A percentile compares a stretch with the other conserved stretches of the same genome.
phyloP scores from a whole-genome alignment of 2,329 filamentous ascomycete species.

The Pestalotiopsis sp. region DNA sequence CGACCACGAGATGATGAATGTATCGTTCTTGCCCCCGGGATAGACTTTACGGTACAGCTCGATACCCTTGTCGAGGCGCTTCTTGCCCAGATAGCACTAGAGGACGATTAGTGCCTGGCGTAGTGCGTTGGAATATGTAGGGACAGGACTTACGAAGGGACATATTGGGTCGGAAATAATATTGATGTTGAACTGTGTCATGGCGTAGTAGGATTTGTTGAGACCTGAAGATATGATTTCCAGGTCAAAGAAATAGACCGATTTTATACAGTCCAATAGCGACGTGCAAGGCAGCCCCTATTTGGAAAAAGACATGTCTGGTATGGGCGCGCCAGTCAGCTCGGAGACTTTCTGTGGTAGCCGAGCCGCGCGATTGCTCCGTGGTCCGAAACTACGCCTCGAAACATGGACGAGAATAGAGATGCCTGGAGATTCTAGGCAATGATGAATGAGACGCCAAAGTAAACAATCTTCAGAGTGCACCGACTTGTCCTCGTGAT shows the following conservation, averaged over 20 bases:
- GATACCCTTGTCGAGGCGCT: conserved; percentile 74
- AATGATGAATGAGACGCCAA: not conserved
- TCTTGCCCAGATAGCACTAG: conserved; percentile 79
- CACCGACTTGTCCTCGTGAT: not conserved
- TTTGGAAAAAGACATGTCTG: not conserved
- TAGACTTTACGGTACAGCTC: conserved; percentile 63
- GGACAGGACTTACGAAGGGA: conserved; percentile 41
- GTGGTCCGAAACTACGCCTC: not conserved
- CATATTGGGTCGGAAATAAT: conserved; percentile 69
- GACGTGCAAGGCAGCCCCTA: not conserved
- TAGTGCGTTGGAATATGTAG: not conserved
- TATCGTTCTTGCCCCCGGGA: conserved; percentile 62
- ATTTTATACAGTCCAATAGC: not conserved
- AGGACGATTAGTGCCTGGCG: conserved; percentile 20
- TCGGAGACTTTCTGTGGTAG: not conserved
- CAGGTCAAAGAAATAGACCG: not conserved
- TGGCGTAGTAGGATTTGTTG: conserved; percentile 26
- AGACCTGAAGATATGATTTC: not conserved
- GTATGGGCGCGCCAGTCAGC: not conserved
- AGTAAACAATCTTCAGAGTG: not conserved
- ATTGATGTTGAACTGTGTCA: conserved; percentile 67
- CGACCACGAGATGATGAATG: conserved; percentile 73
- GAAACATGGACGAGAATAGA: not conserved
- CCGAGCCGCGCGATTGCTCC: not conserved
- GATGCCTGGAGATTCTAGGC: not conserved